Conservation (phyloP, 2,329 filamentous ascomycete genomes). For the Harringtonia lauricola region DNA sequence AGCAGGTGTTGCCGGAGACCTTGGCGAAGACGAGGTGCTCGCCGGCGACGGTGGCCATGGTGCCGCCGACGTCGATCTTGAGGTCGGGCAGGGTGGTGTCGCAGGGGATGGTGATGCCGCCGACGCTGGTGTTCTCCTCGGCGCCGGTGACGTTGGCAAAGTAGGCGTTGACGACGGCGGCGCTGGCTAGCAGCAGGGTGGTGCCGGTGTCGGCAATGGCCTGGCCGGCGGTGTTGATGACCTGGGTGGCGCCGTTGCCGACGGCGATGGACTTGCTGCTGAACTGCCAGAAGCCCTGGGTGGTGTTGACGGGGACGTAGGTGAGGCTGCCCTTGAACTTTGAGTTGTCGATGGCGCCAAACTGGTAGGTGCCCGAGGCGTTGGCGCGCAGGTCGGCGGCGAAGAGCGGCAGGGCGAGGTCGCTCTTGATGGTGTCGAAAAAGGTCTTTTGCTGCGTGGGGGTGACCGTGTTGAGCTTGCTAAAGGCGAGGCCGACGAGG, state of each 20-base stretch:
- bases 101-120: constrained; percentile 37
- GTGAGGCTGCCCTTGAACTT: constrained; percentile 53
- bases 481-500: constrained; percentile 59
- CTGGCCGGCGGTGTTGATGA: constrained; percentile 26
- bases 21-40: constrained; percentile 40
- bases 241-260: constrained; percentile 27
- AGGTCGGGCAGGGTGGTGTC: constrained; percentile 34
- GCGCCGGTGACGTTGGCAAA: constrained; percentile 35
- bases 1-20: constrained; percentile 45
- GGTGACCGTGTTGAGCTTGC: constrained; percentile 51
- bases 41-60: constrained; percentile 44
- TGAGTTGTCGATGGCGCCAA: constrained; percentile 54
- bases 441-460: constrained; percentile 58
- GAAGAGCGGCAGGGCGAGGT: constrained; percentile 55
- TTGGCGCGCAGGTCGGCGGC: constrained; percentile 56
- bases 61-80: constrained; percentile 43
- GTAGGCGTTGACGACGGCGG: constrained; percentile 36
- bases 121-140: constrained; percentile 23
- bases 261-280: constrained; percentile 45
- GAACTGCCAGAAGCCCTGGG: constrained; percentile 61
- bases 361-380: constrained; percentile 57
- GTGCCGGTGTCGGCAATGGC: constrained; percentile 50
- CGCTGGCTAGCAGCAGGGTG: constrained; percentile 49
- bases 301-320: constrained; percentile 50
- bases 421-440: constrained; percentile 55